Conservation (phyloP, 495 filamentous ascomycete species). For the Beverwykella pulmonaria region DNA sequence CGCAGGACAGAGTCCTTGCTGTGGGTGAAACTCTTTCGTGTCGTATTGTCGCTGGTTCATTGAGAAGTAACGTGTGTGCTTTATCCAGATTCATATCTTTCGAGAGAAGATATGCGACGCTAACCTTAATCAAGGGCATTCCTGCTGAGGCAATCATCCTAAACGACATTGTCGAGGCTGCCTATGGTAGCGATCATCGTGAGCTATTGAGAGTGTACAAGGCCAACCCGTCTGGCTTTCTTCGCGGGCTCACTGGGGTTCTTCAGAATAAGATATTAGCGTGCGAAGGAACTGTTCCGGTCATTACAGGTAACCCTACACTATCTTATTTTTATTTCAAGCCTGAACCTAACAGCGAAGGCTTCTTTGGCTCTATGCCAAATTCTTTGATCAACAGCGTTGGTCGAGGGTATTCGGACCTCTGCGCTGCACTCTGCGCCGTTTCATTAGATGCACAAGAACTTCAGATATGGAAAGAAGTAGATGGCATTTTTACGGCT, state of each 20-base stretch:
- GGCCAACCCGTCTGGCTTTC: constrained; percentile 43
- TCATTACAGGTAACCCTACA: constrained; percentile 24
- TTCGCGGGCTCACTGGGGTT: constrained; percentile 43
- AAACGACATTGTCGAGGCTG: constrained; percentile 45
- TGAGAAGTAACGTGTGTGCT: constrained; percentile 44
- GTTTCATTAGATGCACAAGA: constrained; percentile 77
- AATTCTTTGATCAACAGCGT: constrained; percentile 76
- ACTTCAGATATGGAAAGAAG: constrained; percentile 91
- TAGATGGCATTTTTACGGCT: constrained; percentile 88
- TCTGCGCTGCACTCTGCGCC: constrained; percentile 81
- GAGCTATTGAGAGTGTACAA: constrained; percentile 40
- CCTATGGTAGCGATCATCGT: constrained; percentile 41
- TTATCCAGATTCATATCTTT: neutral
- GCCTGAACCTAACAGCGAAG: constrained; percentile 35
- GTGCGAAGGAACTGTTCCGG: constrained; percentile 37
- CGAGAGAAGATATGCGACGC: neutral
- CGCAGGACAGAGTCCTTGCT: constrained; percentile 47
- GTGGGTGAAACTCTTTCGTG: constrained; percentile 48
- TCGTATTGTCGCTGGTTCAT: constrained; percentile 45
- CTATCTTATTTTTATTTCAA: neutral
- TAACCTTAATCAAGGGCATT: constrained; percentile 37
- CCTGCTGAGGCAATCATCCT: constrained; percentile 43
- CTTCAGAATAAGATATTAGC: constrained; percentile 40
- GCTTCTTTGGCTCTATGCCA: constrained; percentile 86
- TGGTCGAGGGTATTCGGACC: constrained; percentile 86